Evolutionary conservation across 2,329 filamentous ascomycete species (phyloP), one percentile per base, ranked within the genome.

Genomic region (Colletotrichum caudatum): DNA sequence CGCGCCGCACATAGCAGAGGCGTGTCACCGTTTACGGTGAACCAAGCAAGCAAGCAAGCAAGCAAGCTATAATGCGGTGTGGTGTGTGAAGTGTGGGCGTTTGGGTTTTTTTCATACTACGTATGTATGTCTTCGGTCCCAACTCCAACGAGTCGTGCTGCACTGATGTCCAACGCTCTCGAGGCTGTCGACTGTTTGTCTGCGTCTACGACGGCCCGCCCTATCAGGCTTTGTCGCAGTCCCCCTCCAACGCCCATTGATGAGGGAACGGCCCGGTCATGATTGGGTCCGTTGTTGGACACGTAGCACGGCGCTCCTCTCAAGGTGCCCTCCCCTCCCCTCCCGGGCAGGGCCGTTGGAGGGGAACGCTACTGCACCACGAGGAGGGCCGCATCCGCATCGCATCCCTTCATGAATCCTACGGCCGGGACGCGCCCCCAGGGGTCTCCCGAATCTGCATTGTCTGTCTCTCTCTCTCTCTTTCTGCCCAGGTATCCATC

Each of bases 151-250:
- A 67, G 56, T 59, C n/a, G 35, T 62, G 69, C 72, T 74, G 72
- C 72, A 74, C 62, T 72, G 72, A 62, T 74, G 72, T 74, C 72
- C 72, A 74, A 74, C 70, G 57, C 29, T 29, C 70, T 29, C 70
- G 54, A 60, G 59, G 37, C 60, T 29, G 78, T 76, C 77, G 78
- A 78, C 76, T 76, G 72, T 76, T 64, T 63, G 74, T 74, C 50
- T 73, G 74, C 71, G 75, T 77, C 75, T 74, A 66, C 76, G 64
- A 75, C 11, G 44, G 72, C 35, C 35, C 35, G 75, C 53, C 76
- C 74, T 76, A 77, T 77, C 70, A 61, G 59, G 76, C 76, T 75
- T 75, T 69, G 73, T 75, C 72, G 74, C 73, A 74, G 37, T 29
- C 54, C 37, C 48, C 37, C 48, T 64, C 59, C 37, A 12, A 23